Conservation (phyloP, 208 protist species). For the Crithidia acanthocephali region DNA sequence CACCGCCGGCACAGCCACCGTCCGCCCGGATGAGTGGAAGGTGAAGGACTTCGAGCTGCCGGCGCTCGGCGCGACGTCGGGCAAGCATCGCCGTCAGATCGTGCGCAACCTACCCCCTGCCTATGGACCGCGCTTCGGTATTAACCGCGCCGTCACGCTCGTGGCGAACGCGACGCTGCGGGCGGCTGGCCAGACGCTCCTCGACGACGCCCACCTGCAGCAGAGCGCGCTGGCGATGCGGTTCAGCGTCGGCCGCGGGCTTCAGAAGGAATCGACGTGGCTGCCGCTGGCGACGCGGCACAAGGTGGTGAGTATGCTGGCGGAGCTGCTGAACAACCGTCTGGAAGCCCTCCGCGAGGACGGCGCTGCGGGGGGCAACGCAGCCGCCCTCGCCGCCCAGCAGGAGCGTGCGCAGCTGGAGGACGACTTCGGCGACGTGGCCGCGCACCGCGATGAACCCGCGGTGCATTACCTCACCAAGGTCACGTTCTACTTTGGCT, state of each 20-base stretch:
- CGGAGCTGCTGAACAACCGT: background rate
- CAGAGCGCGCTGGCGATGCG: conserved; percentile 65
- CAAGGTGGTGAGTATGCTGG: conserved; percentile 11
- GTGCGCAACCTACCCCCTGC: conserved; percentile 48
- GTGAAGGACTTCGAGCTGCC: conserved; percentile 21
- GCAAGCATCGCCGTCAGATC: conserved; percentile 43
- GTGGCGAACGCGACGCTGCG: conserved; percentile 20
- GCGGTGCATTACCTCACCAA: conserved; percentile 42
- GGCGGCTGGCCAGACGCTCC: conserved; percentile 9
- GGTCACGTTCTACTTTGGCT: conserved; percentile 68
- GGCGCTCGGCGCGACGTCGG: conserved; percentile 6
- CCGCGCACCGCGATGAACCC: background rate
- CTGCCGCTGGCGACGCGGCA: conserved; percentile 49
- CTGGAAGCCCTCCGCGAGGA: background rate
- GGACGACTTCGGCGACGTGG: background rate
- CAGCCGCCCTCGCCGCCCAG: background rate
- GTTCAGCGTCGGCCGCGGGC: conserved; percentile 57
- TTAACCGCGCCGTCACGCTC: conserved; percentile 46
- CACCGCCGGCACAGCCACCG: background rate
- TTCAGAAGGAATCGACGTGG: conserved; percentile 77
- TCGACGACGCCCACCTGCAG: conserved; percentile 14
- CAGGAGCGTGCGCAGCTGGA: conserved; percentile 8
- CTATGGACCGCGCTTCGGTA: conserved; percentile 60
- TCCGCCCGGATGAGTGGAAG: conserved; percentile 10
- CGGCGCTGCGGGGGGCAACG: background rate